phyloP scores from a whole-genome alignment of 2,329 filamentous ascomycete genomes.

The Claviceps sp. region DNA sequence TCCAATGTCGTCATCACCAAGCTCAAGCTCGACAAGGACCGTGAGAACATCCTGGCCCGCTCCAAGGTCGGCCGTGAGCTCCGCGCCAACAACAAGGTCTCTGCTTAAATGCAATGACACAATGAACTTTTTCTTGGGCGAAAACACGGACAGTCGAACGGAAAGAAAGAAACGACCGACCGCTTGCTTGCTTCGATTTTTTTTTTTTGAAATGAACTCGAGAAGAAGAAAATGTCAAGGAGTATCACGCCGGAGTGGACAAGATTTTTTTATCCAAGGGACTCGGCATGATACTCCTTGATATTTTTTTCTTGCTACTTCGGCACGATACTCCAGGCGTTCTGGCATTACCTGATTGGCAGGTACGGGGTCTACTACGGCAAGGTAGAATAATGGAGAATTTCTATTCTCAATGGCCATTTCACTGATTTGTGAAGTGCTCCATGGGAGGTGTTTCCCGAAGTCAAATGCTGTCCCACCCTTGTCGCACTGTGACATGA shows the following conservation, averaged over 20 bases:
- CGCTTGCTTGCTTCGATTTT: background rate
- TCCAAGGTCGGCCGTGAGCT: conserved; percentile 70
- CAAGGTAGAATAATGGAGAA: conserved; percentile 31
- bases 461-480: conserved; percentile 29
- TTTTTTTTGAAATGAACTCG: too few relatives aligned
- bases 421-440: conserved; percentile 57
- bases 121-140: background rate
- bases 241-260: too few relatives aligned
- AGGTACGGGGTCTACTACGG: conserved; percentile 19
- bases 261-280: background rate
- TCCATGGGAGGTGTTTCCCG: conserved; percentile 66
- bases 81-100: conserved; percentile 57
- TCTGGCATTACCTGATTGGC: conserved; percentile 11
- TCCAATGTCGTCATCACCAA: conserved; percentile 98
- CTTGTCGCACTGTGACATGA: conserved; percentile 3
- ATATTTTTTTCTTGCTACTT: background rate
- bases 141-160: background rate
- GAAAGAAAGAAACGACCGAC: conserved; percentile 8
- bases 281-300: conserved; percentile 17
- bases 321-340: conserved; percentile 23
- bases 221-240: too few relatives aligned
- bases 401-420: conserved; percentile 55
- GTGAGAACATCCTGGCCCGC: conserved; percentile 76
- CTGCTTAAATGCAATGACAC: conserved; percentile 28
- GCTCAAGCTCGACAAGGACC: conserved; percentile 96